Conservation (phyloP, 148 eudicot genomes). For the Fagopyrum esculentum region DNA sequence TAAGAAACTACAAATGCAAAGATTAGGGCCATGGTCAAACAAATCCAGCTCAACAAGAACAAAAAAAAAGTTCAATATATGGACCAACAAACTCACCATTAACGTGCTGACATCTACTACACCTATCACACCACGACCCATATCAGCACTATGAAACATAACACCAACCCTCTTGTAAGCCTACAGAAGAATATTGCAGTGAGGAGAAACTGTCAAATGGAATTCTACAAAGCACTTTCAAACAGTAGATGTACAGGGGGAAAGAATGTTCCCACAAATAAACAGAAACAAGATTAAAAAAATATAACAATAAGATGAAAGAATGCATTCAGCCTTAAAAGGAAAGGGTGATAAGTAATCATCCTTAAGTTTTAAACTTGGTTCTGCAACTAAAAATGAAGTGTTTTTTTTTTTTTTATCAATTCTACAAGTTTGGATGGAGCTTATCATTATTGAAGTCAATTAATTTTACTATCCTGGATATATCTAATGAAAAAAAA, state of each 20-base stretch:
- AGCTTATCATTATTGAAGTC: neutral
- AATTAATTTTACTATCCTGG: neutral
- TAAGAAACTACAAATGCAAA: neutral
- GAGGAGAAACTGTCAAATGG: neutral
- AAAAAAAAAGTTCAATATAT: neutral
- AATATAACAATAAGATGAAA: neutral
- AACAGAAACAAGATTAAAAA: neutral
- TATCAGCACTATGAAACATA: constrained; percentile 74
- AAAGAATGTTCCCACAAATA: neutral
- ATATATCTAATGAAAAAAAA: neutral
- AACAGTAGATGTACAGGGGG: neutral
- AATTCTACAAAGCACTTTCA: neutral
- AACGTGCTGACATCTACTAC: constrained; percentile 59
- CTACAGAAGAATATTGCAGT: constrained; percentile 23
- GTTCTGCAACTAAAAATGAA: neutral
- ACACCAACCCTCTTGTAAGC: constrained; percentile 84
- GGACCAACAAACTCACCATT: constrained; percentile 37
- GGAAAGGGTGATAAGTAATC: constrained; percentile 5
- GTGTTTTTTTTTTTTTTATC: neutral
- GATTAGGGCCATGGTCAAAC: neutral
- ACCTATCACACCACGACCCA: constrained; percentile 70
- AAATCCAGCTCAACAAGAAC: neutral
- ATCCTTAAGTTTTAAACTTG: neutral
- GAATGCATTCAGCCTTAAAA: neutral
- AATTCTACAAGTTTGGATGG: neutral